Conservation (phyloP, 164 flowering plant genomes). For the Dillenia turbinata region DNA sequence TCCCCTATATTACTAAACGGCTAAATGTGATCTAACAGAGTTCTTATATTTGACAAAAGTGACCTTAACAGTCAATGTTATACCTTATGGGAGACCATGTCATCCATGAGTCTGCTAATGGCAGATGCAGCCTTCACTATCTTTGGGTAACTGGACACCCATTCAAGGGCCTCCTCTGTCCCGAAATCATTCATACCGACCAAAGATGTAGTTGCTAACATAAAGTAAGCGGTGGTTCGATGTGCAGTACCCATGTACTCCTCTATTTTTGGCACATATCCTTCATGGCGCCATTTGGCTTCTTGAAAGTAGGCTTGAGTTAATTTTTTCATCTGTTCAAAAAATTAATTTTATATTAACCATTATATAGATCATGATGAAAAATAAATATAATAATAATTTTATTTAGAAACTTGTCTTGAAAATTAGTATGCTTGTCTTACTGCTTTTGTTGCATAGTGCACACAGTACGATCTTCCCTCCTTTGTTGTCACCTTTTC, state of each 20-base stretch:
- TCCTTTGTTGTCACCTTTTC: slow-evolving; percentile 21
- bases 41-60: too few species aligned
- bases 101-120: slow-evolving; percentile 28
- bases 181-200: slow-evolving; percentile 31
- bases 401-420: neutral
- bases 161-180: slow-evolving; percentile 26
- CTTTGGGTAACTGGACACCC: slow-evolving; percentile 25
- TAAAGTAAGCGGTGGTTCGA: slow-evolving; percentile 1
- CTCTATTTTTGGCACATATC: slow-evolving; percentile 27
- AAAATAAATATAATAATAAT: neutral
- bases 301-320: slow-evolving; percentile 23
- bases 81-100: slow-evolving; percentile 28
- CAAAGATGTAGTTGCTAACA: slow-evolving; percentile 15
- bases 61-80: too few species aligned
- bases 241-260: slow-evolving; percentile 24
- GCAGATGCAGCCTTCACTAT: slow-evolving; percentile 14
- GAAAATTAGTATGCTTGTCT: neutral
- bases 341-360: neutral
- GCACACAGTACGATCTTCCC: slow-evolving; percentile 19
- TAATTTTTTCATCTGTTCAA: slow-evolving; percentile 22
- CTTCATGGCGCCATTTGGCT: slow-evolving; percentile 28
- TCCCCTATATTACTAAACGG: too few species aligned
- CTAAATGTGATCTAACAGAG: too few species aligned
- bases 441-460: slow-evolving; percentile 31
- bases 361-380: neutral